Conservation (phyloP, 352 stramenopile species). For the Pythium brassicae region DNA sequence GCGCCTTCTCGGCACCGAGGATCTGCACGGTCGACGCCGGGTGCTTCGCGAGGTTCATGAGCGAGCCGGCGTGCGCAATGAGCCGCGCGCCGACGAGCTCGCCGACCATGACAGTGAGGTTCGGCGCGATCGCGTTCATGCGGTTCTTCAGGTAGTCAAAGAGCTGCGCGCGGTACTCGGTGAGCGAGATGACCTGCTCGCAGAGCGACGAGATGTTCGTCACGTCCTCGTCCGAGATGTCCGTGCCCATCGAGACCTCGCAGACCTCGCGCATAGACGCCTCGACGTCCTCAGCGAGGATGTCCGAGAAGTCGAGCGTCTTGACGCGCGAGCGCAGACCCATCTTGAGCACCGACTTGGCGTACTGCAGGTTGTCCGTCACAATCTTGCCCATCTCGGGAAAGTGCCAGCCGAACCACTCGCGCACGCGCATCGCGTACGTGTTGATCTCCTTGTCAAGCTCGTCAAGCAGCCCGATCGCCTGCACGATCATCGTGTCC, state of each 20-base stretch:
- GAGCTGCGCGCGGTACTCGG: conserved; percentile 93
- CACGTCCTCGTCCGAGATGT: conserved; percentile 99
- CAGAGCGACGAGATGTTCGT: conserved; percentile 94
- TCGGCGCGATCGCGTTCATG: conserved; percentile 99
- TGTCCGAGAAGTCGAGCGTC: conserved; percentile 90
- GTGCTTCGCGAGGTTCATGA: conserved; percentile 99
- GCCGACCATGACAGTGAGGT: conserved; percentile 99
- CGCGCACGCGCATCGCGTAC: conserved; percentile 99
- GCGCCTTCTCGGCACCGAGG: conserved; percentile 99
- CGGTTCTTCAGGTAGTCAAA: conserved; percentile 99
- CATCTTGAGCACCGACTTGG: conserved; percentile 96
- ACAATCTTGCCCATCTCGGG: conserved; percentile 98
- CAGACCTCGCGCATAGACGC: conserved; percentile 96
- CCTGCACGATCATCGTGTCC: conserved; percentile 99
- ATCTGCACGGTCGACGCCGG: conserved; percentile 98
- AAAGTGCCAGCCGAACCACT: conserved; percentile 99
- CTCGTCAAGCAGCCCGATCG: conserved; percentile 99
- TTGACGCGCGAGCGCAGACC: conserved; percentile 92
- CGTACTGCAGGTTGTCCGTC: conserved; percentile 98
- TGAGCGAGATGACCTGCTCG: conserved; percentile 89
- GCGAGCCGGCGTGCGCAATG: conserved; percentile 98
- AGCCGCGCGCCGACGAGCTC: conserved; percentile 98
- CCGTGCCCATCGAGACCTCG: conserved; percentile 99
- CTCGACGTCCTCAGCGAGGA: conserved; percentile 90
- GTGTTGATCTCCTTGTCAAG: conserved; percentile 99